Percentiles rank a stretch among this genome's conserved stretches.
phyloP scores from a whole-genome alignment of 495 filamentous ascomycete genomes.

The Xylaria sp. region DNA sequence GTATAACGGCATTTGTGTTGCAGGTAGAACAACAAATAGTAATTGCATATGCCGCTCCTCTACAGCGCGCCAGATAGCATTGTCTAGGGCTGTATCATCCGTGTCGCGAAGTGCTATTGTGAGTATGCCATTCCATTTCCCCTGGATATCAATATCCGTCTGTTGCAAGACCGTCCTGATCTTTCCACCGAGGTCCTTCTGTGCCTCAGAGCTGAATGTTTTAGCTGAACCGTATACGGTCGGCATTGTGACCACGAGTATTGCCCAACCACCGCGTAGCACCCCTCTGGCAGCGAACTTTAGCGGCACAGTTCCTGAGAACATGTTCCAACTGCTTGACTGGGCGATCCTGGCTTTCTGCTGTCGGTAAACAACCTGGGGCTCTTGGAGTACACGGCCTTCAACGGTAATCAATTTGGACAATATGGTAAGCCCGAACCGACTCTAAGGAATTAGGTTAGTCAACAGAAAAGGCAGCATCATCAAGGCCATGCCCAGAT shows the following conservation, averaged over 20 bases:
- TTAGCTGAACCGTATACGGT: not conserved
- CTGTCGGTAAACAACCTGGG: slow-evolving; percentile 43
- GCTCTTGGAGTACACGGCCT: slow-evolving; percentile 60
- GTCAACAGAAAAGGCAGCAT: not conserved
- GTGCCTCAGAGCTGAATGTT: not conserved
- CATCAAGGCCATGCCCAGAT: slow-evolving; percentile 53
- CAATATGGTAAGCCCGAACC: not conserved
- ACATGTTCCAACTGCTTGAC: slow-evolving; percentile 30
- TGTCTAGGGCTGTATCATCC: slow-evolving; percentile 28
- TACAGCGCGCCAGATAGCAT: slow-evolving; percentile 22
- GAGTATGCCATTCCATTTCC: not conserved
- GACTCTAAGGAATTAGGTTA: not conserved
- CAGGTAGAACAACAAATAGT: slow-evolving; percentile 63
- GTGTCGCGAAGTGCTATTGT: slow-evolving; percentile 10
- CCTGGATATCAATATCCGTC: slow-evolving; percentile 21
- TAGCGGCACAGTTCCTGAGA: not conserved
- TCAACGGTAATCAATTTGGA: slow-evolving; percentile 50
- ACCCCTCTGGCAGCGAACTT: slow-evolving; percentile 2
- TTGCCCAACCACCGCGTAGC: not conserved
- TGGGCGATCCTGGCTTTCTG: not conserved
- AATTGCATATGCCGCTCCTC: slow-evolving; percentile 37
- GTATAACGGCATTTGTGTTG: slow-evolving; percentile 60
- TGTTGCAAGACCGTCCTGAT: slow-evolving; percentile 36
- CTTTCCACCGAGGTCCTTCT: slow-evolving; percentile 37
- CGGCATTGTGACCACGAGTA: not conserved